A percentile compares a stretch with the other conserved stretches of the same genome.
Conservation (phyloP, 176 grass and related monocot species). For the Canna indica region DNA sequence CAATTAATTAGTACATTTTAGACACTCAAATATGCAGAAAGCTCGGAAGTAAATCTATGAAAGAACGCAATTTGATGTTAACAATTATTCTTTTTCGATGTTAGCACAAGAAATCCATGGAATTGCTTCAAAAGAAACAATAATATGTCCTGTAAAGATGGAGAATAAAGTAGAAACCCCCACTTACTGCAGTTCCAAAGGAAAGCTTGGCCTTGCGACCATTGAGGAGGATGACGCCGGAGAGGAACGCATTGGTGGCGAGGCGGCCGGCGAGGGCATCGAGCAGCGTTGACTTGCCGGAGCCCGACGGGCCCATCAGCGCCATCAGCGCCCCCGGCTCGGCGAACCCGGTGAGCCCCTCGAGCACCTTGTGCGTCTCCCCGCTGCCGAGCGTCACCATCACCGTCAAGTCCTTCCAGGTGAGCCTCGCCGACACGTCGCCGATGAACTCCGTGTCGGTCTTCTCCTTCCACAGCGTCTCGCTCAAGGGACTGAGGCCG, state of each 20-base stretch:
- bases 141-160: too few species aligned
- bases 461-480: slow-evolving; percentile 66
- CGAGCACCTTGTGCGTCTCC: slow-evolving; percentile 66
- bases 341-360: slow-evolving; percentile 80
- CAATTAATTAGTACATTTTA: background rate
- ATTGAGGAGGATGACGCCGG: slow-evolving; percentile 78
- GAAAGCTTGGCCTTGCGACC: slow-evolving; percentile 92
- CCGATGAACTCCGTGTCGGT: slow-evolving; percentile 40
- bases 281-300: slow-evolving; percentile 93
- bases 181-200: slow-evolving; percentile 74
- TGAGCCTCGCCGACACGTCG: slow-evolving; percentile 83
- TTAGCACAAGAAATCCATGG: background rate
- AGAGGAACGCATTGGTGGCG: slow-evolving; percentile 85
- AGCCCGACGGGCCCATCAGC: slow-evolving; percentile 90
- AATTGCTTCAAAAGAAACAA: too few species aligned
- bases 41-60: too few species aligned
- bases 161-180: too few species aligned
- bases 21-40: background rate
- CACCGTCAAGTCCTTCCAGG: slow-evolving; percentile 92
- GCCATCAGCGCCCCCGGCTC: slow-evolving; percentile 80
- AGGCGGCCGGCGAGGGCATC: slow-evolving; percentile 87
- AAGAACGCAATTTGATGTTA: too few species aligned
- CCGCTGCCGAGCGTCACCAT: slow-evolving; percentile 44
- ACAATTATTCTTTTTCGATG: background rate
- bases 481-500: slow-evolving; percentile 64